Evolutionary conservation across 257 asterid genomes (phyloP), one percentile per base, ranked within the genome.

Genomic region (Ballota nigra): DNA sequence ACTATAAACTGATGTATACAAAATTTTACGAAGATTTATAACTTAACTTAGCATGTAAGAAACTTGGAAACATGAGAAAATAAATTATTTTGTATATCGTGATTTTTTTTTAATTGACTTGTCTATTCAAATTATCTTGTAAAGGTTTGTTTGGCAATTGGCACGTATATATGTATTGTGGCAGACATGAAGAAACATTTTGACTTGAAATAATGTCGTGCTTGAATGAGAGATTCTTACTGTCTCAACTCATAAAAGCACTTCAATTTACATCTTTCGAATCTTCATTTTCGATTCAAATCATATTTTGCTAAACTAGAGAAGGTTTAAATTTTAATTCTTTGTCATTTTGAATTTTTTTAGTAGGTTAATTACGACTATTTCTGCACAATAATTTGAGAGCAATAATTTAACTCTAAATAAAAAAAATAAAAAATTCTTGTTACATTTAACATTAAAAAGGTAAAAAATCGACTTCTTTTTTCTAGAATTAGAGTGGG

Each of bases 151-250:
- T 41, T 41, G 49, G 49, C 49, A 9, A n/a, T n/a, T n/a, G n/a
- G n/a, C n/a, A n/a, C 43, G 51, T 43, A 43, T 13, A 57, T 45
- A 60, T 41, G 49, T 63, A 69, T 55, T 64, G 80, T 70, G 80
- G 76, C 68, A 55, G 76, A 70, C 80, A 76, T 7, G 11, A 52
- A 55, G 36, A 40, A 61, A 38, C 52, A 38, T 18, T 68, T 47
- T 72, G 45, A 58, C 31, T 51, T 31, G 10, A 58, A 58, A 68
- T 68, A 41, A 45, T 59, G 59, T 62, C 20, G 31, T 70, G 71
- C 70, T 63, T 55, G 22, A 64, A 36, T 16, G 57, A 9, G 16
- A 3, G 58, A 23, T 41, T 72, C 55, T 29, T 31, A 72, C 51
- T 9, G 34, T 38, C 69, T 63, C 57, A 55, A 55, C 56, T 75